Percentiles rank a stretch among this genome's conserved stretches.
Evolutionary conservation across 148 eudicot species (phyloP).

Genomic region (Silene uniflora): DNA sequence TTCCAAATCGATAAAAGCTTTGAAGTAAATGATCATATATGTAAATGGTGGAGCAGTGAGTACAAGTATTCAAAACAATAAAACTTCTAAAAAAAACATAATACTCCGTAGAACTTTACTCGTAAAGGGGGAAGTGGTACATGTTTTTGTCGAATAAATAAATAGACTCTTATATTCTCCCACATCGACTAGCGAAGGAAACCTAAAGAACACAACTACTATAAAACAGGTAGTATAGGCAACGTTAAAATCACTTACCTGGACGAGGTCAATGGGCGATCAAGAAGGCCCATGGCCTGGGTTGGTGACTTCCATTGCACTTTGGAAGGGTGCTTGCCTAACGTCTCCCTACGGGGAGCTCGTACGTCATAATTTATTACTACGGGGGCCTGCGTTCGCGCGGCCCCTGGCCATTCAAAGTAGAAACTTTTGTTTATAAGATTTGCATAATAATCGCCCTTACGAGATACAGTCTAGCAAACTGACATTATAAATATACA

Average conservation of each 20-base stretch:
- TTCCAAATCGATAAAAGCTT: too few species aligned
- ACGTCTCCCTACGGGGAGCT: constrained; percentile 43
- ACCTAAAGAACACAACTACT: background rate
- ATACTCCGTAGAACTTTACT: too few species aligned
- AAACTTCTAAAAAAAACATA: too few species aligned
- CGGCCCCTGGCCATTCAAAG: constrained; percentile 54
- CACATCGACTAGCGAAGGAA: background rate
- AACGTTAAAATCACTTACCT: constrained; percentile 18
- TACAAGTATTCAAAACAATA: too few species aligned
- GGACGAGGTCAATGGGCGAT: constrained; percentile 31
- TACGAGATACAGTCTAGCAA: too few species aligned
- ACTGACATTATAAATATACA: too few species aligned
- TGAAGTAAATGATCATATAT: too few species aligned
- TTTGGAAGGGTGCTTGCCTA: constrained; percentile 26
- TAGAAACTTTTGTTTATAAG: too few species aligned
- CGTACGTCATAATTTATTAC: constrained; percentile 72
- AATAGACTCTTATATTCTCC: background rate
- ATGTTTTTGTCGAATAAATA: background rate
- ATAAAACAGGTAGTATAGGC: background rate
- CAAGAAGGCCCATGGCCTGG: constrained; percentile 25
- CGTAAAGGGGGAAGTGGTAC: too few species aligned
- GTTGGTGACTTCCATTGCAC: constrained; percentile 34
- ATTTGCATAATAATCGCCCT: too few species aligned
- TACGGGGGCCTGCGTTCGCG: constrained; percentile 75
- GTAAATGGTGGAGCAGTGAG: too few species aligned